phyloP scores from a whole-genome alignment of 225 moss, liverwort and hornwort genomes.

The Asterella californica region DNA sequence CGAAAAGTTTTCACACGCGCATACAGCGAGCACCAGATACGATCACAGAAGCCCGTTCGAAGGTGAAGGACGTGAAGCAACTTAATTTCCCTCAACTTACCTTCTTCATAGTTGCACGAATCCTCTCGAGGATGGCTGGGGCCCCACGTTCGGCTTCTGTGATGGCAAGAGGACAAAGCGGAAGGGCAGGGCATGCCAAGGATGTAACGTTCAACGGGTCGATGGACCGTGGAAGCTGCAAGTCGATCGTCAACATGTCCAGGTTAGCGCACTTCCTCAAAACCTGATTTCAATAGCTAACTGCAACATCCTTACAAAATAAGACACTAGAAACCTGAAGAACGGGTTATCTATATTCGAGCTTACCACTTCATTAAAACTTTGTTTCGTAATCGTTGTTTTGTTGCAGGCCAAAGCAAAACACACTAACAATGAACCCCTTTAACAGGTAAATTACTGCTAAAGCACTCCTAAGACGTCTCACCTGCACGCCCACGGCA shows the following conservation, averaged over 20 bases:
- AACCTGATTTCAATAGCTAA: neutral
- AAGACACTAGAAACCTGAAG: neutral
- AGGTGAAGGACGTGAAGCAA: too few species aligned
- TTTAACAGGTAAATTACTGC: neutral
- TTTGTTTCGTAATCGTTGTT: neutral
- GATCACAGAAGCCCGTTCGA: too few species aligned
- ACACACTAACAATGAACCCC: neutral
- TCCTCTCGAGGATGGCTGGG: conserved; percentile 72
- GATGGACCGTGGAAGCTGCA: conserved; percentile 61
- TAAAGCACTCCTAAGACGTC: neutral
- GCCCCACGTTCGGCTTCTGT: conserved; percentile 89
- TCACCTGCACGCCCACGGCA: conserved; percentile 66
- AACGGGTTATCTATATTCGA: too few species aligned
- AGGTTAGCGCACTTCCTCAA: neutral
- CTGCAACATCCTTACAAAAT: neutral
- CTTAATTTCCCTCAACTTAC: conserved; percentile 16
- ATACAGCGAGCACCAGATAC: too few species aligned
- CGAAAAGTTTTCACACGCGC: too few species aligned
- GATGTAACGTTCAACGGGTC: conserved; percentile 73
- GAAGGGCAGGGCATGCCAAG: conserved; percentile 83
- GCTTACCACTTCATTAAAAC: neutral
- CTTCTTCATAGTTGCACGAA: conserved; percentile 66
- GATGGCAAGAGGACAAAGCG: conserved; percentile 83
- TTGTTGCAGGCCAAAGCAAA: neutral
- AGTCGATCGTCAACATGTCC: conserved; percentile 9